A percentile compares a stretch with the other conserved stretches of the same genome.
phyloP scores from a whole-genome alignment of 768 basidiomycete genomes.

The Chalciporus piperatus region DNA sequence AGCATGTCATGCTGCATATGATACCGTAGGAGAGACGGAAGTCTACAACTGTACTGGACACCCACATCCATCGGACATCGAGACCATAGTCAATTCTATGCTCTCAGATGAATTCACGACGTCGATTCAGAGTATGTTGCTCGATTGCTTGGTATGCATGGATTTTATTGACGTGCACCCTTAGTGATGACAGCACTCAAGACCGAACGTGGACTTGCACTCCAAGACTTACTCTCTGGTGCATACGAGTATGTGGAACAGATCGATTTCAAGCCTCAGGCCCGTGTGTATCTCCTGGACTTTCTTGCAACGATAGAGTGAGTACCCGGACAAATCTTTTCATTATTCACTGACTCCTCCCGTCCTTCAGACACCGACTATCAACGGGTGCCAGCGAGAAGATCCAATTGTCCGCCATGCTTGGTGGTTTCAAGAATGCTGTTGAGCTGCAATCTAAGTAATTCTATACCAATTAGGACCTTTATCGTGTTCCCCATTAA shows the following conservation, averaged over 20 bases:
- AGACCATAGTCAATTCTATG: slow-evolving; percentile 92
- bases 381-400: slow-evolving; percentile 94
- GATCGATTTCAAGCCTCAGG: slow-evolving; percentile 80
- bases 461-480: background rate
- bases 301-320: slow-evolving; percentile 95
- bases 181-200: slow-evolving; percentile 86
- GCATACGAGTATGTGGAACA: slow-evolving; percentile 88
- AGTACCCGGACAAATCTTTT: slow-evolving; percentile 28
- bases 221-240: slow-evolving; percentile 91
- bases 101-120: slow-evolving; percentile 94
- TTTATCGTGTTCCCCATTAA: background rate
- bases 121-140: slow-evolving; percentile 68
- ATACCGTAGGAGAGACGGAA: slow-evolving; percentile 81
- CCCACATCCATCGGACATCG: slow-evolving; percentile 93
- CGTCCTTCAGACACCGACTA: slow-evolving; percentile 67
- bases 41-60: slow-evolving; percentile 97
- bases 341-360: background rate
- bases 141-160: background rate
- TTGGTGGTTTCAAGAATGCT: slow-evolving; percentile 91
- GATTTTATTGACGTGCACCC: background rate
- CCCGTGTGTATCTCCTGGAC: slow-evolving; percentile 89
- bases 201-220: slow-evolving; percentile 86
- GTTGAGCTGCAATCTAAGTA: slow-evolving; percentile 68
- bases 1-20: slow-evolving; percentile 97
- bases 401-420: slow-evolving; percentile 85